Conservation (phyloP, 257 asterid genomes). For the Rubia yunnanensis region DNA sequence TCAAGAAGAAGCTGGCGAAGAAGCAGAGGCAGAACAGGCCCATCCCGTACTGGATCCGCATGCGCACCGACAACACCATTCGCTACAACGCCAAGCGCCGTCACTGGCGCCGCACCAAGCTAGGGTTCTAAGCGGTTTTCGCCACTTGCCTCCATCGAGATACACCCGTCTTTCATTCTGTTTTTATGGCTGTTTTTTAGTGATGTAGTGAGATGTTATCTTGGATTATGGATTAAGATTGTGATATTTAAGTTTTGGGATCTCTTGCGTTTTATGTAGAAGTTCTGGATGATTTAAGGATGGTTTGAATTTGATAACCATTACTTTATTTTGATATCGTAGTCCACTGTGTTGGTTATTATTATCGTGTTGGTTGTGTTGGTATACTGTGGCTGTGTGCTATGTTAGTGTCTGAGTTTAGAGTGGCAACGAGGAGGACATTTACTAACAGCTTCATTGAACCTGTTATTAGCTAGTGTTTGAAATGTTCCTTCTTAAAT, state of each 20-base stretch:
- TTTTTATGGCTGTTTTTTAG: neutral
- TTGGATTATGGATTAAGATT: neutral
- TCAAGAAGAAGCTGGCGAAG: slow-evolving; percentile 86
- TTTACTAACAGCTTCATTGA: no score
- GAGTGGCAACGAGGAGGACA: no score
- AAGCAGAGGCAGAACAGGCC: slow-evolving; percentile 92
- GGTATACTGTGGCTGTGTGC: no score
- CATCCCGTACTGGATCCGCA: slow-evolving; percentile 76
- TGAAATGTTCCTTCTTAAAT: no score
- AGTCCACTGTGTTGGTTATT: no score
- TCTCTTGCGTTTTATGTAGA: neutral
- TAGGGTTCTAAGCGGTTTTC: slow-evolving; percentile 41
- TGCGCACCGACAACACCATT: slow-evolving; percentile 80
- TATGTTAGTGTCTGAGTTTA: no score
- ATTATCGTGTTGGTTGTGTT: no score
- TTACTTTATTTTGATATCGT: no score
- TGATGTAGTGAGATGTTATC: neutral
- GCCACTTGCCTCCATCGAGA: neutral
- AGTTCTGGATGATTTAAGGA: neutral
- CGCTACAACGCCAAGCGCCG: slow-evolving; percentile 93
- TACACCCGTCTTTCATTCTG: neutral
- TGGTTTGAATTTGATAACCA: neutral
- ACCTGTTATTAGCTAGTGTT: no score
- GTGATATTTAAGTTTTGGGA: slow-evolving; percentile 6
- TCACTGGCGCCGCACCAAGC: slow-evolving; percentile 98